phyloP scores from a whole-genome alignment of 2,329 filamentous ascomycete genomes.

The Penicillium thymicola region DNA sequence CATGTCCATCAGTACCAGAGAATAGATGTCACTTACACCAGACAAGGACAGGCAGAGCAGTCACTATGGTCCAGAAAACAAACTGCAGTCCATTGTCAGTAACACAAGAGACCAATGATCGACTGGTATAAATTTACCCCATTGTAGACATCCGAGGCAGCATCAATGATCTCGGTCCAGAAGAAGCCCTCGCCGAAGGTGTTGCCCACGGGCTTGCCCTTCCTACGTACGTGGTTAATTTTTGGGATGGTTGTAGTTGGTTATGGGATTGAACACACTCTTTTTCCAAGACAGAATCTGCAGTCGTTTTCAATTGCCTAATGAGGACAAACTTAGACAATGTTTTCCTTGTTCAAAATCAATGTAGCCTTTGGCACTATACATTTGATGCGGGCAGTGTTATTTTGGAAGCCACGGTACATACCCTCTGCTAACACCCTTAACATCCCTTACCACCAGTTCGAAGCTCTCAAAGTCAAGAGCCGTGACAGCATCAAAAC shows the following conservation, averaged over 20 bases:
- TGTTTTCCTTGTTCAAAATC: constrained; percentile 29
- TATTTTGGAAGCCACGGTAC: constrained; percentile 93
- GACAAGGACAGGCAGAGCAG: constrained; percentile 79
- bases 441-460: constrained; percentile 81
- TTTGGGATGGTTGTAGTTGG: constrained; percentile 10
- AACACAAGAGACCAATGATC: background rate
- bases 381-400: constrained; percentile 50
- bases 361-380: constrained; percentile 46
- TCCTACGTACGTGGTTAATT: constrained; percentile 52
- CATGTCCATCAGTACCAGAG: too few species aligned
- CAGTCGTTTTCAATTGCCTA: constrained; percentile 51
- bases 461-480: constrained; percentile 89
- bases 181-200: constrained; percentile 70
- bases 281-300: constrained; percentile 61
- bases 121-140: constrained; percentile 57
- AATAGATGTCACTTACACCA: constrained; percentile 69
- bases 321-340: constrained; percentile 35
- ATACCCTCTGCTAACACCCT: constrained; percentile 95
- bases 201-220: constrained; percentile 68
- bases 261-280: constrained; percentile 58
- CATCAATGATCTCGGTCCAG: constrained; percentile 72
- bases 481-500: constrained; percentile 90
- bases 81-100: constrained; percentile 56
- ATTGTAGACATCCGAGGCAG: constrained; percentile 83
- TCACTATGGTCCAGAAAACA: constrained; percentile 93